Evolutionary conservation across 1,139 yeast species (phyloP).

Genomic region (Saccharomyces hybrid): DNA sequence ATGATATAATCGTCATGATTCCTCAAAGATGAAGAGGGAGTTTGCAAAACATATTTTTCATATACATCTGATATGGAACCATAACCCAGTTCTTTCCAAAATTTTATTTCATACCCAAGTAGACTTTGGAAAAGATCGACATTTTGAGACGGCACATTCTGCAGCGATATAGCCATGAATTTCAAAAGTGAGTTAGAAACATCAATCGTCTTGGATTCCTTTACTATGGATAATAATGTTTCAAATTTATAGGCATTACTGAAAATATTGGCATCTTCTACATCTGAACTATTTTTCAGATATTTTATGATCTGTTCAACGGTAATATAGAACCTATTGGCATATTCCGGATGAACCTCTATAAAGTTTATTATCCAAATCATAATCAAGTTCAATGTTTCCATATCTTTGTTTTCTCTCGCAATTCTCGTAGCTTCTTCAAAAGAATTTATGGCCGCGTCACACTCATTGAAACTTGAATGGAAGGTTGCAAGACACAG

Average conservation of each 20-base stretch:
- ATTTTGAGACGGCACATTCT: constrained; percentile 7
- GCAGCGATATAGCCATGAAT: constrained; percentile 18
- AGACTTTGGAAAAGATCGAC: constrained; percentile 8
- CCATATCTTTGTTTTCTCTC: constrained; percentile 71
- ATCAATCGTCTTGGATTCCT: constrained; percentile 13
- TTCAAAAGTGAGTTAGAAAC: constrained; percentile 21
- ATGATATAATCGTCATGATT: neutral
- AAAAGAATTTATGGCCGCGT: constrained; percentile 73
- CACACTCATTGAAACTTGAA: constrained; percentile 65
- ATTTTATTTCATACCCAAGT: constrained; percentile 4
- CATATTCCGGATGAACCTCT: constrained; percentile 56
- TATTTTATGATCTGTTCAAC: constrained; percentile 58
- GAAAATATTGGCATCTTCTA: constrained; percentile 18
- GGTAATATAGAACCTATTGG: constrained; percentile 37
- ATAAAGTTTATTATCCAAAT: constrained; percentile 74
- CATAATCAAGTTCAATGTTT: constrained; percentile 69
- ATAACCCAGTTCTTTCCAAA: constrained; percentile 16
- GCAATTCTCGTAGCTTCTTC: constrained; percentile 88
- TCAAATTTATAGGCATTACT: constrained; percentile 28
- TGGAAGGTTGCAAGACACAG: constrained; percentile 72
- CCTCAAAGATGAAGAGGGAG: neutral
- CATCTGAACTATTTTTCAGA: constrained; percentile 35
- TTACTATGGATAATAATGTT: constrained; percentile 17
- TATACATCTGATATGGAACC: constrained; percentile 9
- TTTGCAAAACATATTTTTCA: neutral